phyloP scores from a whole-genome alignment of 163 green algal genomes.

The Coccomyxa subellipsoidea region DNA sequence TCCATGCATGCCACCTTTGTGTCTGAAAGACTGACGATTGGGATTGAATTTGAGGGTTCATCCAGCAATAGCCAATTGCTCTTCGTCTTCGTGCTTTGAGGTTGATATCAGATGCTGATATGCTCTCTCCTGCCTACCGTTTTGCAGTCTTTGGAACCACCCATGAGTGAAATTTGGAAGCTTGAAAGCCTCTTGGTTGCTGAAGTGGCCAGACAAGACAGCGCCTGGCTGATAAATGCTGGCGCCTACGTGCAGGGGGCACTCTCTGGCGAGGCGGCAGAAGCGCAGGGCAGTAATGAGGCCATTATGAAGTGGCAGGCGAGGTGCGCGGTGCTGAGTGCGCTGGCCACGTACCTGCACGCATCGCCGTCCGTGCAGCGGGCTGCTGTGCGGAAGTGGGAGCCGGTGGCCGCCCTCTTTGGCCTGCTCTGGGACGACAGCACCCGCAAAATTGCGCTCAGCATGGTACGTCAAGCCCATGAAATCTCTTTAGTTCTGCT shows the following conservation, averaged over 20 bases:
- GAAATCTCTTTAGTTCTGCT: background rate
- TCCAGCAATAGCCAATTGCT: too few relatives aligned
- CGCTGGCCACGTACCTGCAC: conserved; percentile 30
- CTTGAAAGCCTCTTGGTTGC: too few relatives aligned
- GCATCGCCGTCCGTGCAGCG: conserved; percentile 9
- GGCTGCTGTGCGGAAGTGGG: conserved; percentile 18
- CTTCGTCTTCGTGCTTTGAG: too few relatives aligned
- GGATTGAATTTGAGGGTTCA: too few relatives aligned
- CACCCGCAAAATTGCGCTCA: conserved; percentile 24
- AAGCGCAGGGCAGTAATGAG: background rate
- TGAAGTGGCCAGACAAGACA: too few relatives aligned
- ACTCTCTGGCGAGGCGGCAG: background rate
- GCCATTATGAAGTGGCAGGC: background rate
- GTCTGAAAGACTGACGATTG: too few relatives aligned
- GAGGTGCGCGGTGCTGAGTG: conserved; percentile 32
- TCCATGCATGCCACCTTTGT: too few relatives aligned
- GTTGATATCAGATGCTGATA: too few relatives aligned
- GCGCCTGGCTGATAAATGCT: background rate
- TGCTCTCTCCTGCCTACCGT: too few relatives aligned
- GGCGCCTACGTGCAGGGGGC: background rate
- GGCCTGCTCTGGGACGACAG: conserved; percentile 23
- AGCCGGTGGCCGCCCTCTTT: conserved; percentile 29
- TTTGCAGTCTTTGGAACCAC: too few relatives aligned
- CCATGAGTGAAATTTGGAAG: too few relatives aligned
- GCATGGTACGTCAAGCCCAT: conserved; percentile 24